Evolutionary conservation across 2,329 filamentous ascomycete genomes (phyloP), one percentile per base, ranked within the genome.

Genomic region (Fusarium caatingaense): DNA sequence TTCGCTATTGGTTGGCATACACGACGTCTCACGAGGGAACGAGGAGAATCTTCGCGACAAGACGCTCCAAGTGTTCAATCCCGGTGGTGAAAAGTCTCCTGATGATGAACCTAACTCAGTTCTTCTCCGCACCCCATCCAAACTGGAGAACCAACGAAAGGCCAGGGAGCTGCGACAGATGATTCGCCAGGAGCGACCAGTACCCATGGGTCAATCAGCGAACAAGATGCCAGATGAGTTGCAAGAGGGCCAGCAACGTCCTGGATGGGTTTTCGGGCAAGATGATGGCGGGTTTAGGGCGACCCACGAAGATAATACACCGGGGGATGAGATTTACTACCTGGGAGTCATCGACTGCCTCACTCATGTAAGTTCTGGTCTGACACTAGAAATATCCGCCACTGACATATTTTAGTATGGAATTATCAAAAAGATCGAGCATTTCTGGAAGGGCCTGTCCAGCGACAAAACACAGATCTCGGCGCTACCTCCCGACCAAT

Each of bases 301-400:
- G 15, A 98, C 96, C 2, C 94, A 98, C 77, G 94, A 98, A 79
- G 90, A 97, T 80, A 92, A 97, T 68, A 83, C 84, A 18, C 89
- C 92, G 3, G 94, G 92, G 3, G 93, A 98, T 57, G 93, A 97
- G 81, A 94, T 99, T 44, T 99, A 99, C 81, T 99, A 99, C 78
- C 88, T 99, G 10, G 97, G 96, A 37, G 97, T 99, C 74, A 99
- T 99, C 79, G 96, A 99, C 81, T 99, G 96, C 80, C 85, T 99
- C 75, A 99, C 96, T 74, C 93, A 98, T 79, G 94, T 97, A 87
- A 89, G 93, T 88, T 56, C 34, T 9, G 23, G 6, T 16, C 46
- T 27, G 45, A 37, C 60, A 45, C 42, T 46, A 20, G 30, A 42
- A 3, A 10, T 11, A 21, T 40, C n/a, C 27, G 45, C 32, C 27